These are phyloP conservation scores for Dendrobium officinale DNA, from an alignment of 106 monocot genomes.

Conservation along the genomic window DNA sequence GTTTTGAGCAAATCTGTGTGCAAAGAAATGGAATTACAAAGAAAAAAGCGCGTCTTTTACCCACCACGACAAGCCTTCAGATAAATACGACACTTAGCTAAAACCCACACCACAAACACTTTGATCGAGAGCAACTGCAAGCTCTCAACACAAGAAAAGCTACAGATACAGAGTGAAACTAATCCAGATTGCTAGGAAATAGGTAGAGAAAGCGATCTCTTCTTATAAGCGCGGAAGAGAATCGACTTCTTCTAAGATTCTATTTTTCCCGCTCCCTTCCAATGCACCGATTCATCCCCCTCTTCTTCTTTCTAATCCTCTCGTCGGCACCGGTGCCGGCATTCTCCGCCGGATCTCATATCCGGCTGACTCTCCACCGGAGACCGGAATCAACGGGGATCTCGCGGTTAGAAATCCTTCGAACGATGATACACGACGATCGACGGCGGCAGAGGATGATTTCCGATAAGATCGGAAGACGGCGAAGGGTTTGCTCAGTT, in stretches of 20 bases:
- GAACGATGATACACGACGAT: neutral
- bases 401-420: slow-evolving; percentile 7
- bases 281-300: slow-evolving; percentile 1
- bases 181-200: too few relatives aligned
- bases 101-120: neutral
- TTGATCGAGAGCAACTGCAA: neutral
- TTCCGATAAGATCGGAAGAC: neutral
- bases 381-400: neutral
- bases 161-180: neutral
- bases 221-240: neutral
- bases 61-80: neutral
- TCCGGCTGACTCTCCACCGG: neutral
- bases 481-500: neutral
- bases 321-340: neutral
- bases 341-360: neutral
- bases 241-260: neutral
- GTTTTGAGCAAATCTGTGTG: too few relatives aligned
- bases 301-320: neutral
- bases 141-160: neutral
- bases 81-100: neutral
- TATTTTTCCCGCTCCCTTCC: neutral
- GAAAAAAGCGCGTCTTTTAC: neutral
- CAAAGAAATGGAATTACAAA: neutral
- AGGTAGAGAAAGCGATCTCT: too few relatives aligned
- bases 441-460: slow-evolving; percentile 8